Base-by-base conservation (phyloP, 2,329 filamentous ascomycete species). In the Arthrobotrys conoides region DNA sequence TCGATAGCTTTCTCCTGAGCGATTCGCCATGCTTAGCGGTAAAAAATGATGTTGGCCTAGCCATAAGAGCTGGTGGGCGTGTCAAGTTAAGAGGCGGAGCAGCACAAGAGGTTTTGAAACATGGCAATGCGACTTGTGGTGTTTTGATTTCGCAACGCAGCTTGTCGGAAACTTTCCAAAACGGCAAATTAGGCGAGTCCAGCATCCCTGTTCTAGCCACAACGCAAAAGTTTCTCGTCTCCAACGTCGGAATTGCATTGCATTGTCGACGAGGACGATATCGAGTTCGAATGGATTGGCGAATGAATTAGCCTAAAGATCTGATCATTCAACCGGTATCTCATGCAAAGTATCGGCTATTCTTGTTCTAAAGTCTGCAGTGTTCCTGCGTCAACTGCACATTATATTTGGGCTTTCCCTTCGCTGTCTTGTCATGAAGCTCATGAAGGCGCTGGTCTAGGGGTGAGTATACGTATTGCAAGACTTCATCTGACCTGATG, bases 51-150 rank as follows among this genome's bases (percentile, higher is more conserved):
- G 14, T 55, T 44, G 53, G 24, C 53, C 36, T 53, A 36, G 46
- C 24, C 16, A 38, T 46, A 46, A 24, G 63, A 57, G 51, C 41
- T 68, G 10, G 46, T 51, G 24, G 33, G 67, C 22, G 73, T 77
- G 44, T 78, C 75, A 78, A 55, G 48, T 71, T 57, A 51, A 78
- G 75, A 55, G 68, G 69, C 64, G 53, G 59, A 71, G 72, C 18
- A 36, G 30, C 46, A 18, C 53, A 27, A 48, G n/a, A 41, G 61
- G 51, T 67, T 71, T 68, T 72, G 75, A 78, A 78, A 78, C 75
- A 61, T 78, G 68, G 71, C 53, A 36, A 64, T 71, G 72, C 75
- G 68, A 78, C 75, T 72, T 22, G 22, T 78, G 68, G 75, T 68
- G 75, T 78, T 78, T 78, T 65, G 63, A 36, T 65, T 69, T 64